Base-by-base conservation (phyloP, 768 basidiomycete genomes). In the Candolleomyces eurysporus region DNA sequence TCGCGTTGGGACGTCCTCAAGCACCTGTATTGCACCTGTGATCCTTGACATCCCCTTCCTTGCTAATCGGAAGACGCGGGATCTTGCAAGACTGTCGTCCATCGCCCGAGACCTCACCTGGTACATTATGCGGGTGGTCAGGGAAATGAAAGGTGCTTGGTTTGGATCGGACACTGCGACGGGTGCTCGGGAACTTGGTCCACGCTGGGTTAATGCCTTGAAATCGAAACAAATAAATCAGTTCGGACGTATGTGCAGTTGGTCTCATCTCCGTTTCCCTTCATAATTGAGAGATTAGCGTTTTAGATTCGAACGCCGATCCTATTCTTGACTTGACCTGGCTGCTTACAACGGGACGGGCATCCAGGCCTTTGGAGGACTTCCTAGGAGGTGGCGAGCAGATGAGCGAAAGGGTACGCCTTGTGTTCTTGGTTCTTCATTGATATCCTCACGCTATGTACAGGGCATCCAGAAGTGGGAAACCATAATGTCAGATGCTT, bases 381-480 rank as follows among this genome's bases (percentile, higher is more conserved):
- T 90, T 91, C 70, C 78, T 94, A 56, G 85, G 88, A 13, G 91
- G 89, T 62, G 84, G 84, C 19, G 90, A 92, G 66, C 86, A 88
- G 68, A 89, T 90, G 82, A 91, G 87, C 61, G 92, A 94, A 74
- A 79, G 92, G 70, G 92, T 92, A 75, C 70, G 43, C 60, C 48
- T 63, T 50, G n/a, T 52, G 51, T 61, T 62, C 39, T 49, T 48
- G 32, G 54, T 9, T 52, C 53, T 31, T 51, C 11, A 39, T 46
- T 61, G 21, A 46, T 50, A 26, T 66, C n/a, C 67, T 73, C 59
- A 74, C 60, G 48, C 63, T 42, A 39, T 69, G 62, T 54, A 64
- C 61, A 94, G 92, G 85, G 86, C 51, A 79, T 94, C 59, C 86
- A 88, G 69, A 92, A 91, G 71, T 94, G 92, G 92, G 91, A 94